Evolutionary conservation across 2,329 filamentous ascomycete species (phyloP).

Genomic region (Lanzia echinophila): DNA sequence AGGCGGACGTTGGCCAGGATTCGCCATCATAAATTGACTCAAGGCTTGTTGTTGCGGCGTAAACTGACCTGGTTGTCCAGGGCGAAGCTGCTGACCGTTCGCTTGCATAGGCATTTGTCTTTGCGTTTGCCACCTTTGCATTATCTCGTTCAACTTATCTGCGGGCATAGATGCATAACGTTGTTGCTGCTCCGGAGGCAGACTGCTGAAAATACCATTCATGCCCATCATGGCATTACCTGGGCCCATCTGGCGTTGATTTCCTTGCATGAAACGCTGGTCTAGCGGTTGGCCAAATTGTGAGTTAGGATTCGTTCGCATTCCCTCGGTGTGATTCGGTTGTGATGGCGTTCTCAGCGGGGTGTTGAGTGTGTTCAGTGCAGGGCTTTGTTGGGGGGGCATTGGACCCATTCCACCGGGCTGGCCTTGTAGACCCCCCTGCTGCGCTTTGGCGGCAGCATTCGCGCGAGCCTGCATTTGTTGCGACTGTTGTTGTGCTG

Average conservation of each 20-base stretch:
- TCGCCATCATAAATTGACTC: constrained; percentile 23
- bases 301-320: constrained; percentile 38
- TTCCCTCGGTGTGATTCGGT: constrained; percentile 23
- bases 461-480: constrained; percentile 24
- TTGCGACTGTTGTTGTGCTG: constrained; percentile 23
- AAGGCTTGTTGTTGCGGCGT: constrained; percentile 24
- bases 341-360: constrained; percentile 37
- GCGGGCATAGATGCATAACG: constrained; percentile 38
- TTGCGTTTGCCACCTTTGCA: constrained; percentile 39
- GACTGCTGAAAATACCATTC: constrained; percentile 34
- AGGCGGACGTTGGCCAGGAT: constrained; percentile 22
- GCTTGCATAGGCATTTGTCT: constrained; percentile 24
- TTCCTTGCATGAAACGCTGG: constrained; percentile 48
- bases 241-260: constrained; percentile 35
- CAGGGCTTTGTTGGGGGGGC: constrained; percentile 51
- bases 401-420: constrained; percentile 45
- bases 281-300: constrained; percentile 47
- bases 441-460: constrained; percentile 36
- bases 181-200: constrained; percentile 42
- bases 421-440: constrained; percentile 46
- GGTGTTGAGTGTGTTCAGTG: constrained; percentile 50
- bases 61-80: constrained; percentile 25
- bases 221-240: constrained; percentile 32
- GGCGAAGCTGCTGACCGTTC: constrained; percentile 22
- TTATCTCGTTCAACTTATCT: constrained; percentile 46